Evolutionary conservation across 371 early-diverging fungal species (phyloP).

Genomic region (Zychaea mexicana): DNA sequence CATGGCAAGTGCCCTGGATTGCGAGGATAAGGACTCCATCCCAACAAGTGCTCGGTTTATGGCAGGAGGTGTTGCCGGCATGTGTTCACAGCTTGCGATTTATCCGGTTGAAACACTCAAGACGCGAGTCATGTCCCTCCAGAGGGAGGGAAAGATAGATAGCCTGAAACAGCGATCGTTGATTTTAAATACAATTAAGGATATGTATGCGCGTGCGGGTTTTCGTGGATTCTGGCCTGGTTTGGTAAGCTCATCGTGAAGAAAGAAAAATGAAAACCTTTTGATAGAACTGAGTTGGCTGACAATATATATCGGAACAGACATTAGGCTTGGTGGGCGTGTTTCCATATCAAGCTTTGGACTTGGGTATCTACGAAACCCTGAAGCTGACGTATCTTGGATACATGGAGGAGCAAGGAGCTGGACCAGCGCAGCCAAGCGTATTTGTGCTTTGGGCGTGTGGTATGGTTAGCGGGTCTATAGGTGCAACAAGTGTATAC

Average conservation of each 20-base stretch:
- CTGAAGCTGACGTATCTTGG: slow-evolving; percentile 65
- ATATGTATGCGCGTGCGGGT: slow-evolving; percentile 66
- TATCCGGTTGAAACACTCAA: slow-evolving; percentile 81
- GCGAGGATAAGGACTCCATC: slow-evolving; percentile 52
- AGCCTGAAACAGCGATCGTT: not conserved
- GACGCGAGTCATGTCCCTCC: slow-evolving; percentile 69
- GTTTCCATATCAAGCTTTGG: slow-evolving; percentile 81
- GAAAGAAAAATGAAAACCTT: not conserved
- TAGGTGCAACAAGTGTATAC: slow-evolving; percentile 72
- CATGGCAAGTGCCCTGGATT: slow-evolving; percentile 42
- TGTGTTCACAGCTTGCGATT: slow-evolving; percentile 69
- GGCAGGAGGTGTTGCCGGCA: slow-evolving; percentile 80
- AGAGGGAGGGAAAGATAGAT: not conserved
- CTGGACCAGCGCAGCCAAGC: slow-evolving; percentile 40
- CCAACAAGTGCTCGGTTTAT: slow-evolving; percentile 66
- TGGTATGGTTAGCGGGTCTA: slow-evolving; percentile 71
- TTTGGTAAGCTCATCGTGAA: slow-evolving; percentile 34
- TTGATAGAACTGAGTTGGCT: not conserved
- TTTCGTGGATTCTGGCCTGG: slow-evolving; percentile 75
- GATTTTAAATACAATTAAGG: slow-evolving; percentile 43
- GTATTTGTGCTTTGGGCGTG: slow-evolving; percentile 58
- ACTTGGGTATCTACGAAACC: slow-evolving; percentile 74
- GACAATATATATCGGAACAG: slow-evolving; percentile 8
- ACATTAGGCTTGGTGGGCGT: slow-evolving; percentile 68
- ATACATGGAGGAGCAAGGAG: slow-evolving; percentile 38